phyloP scores from a whole-genome alignment of 306 rosid species.

The Lathyrus tuberosus region DNA sequence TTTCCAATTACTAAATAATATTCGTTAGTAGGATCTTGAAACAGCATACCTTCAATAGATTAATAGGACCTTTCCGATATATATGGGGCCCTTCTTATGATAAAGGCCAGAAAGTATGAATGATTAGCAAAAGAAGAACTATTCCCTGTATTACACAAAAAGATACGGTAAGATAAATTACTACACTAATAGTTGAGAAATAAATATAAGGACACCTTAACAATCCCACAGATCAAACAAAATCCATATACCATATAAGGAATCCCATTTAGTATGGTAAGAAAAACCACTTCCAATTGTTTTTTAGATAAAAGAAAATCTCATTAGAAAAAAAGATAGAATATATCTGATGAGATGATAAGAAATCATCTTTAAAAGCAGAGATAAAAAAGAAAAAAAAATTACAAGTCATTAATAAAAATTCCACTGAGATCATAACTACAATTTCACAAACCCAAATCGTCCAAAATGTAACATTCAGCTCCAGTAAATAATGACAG shows the following conservation, averaged over 20 bases:
- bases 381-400: neutral
- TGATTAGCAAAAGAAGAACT: conserved; percentile 57
- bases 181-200: conserved; percentile 30
- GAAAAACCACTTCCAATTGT: conserved; percentile 19
- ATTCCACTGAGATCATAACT: conserved; percentile 7
- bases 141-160: conserved; percentile 62
- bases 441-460: conserved; percentile 17
- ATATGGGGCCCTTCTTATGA: conserved; percentile 69
- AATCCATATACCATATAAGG: conserved; percentile 2
- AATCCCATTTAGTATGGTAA: conserved; percentile 14
- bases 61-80: conserved; percentile 66
- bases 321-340: conserved; percentile 12
- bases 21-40: conserved; percentile 21
- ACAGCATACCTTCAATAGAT: conserved; percentile 71
- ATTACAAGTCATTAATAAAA: conserved; percentile 19
- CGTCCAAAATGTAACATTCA: conserved; percentile 25
- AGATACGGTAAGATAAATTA: conserved; percentile 26
- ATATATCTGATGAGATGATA: conserved; percentile 14
- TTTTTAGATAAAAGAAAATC: conserved; percentile 18
- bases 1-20: conserved; percentile 13
- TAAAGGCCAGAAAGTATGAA: conserved; percentile 79
- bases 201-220: conserved; percentile 29
- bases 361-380: conserved; percentile 17
- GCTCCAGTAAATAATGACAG: conserved; percentile 27
- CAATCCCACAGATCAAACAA: conserved; percentile 28